Conservation (phyloP, 164 flowering plant genomes). For the grape (Vitis vinifera) region ASM3070453v1 NC_081816.1:7395501-7396000, state of each 20-base stretch:
- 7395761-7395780: constrained; percentile 8
- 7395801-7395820: constrained; percentile 20
- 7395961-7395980: neutral
- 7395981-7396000: neutral
- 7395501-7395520: constrained; percentile 22
- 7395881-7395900: neutral
- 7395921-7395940: neutral
- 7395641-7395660: constrained; percentile 13
- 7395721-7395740: constrained; percentile 1
- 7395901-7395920: neutral
- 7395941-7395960: neutral
- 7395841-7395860: neutral
- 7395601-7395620: constrained; percentile 13
- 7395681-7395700: constrained; percentile 2
- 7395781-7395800: constrained; percentile 9
- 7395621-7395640: constrained; percentile 3
- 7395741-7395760: constrained; percentile 20
- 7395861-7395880: neutral
- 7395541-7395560: constrained; percentile 15
- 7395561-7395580: constrained; percentile 13
- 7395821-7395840: constrained; percentile 15
- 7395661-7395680: constrained; percentile 3
- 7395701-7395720: constrained; percentile 4
- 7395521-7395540: constrained; percentile 9
- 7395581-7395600: constrained; percentile 18